Evolutionary conservation across 2,329 filamentous ascomycete species (phyloP).

Genomic region (Pseudocercospora macadamiae): DNA sequence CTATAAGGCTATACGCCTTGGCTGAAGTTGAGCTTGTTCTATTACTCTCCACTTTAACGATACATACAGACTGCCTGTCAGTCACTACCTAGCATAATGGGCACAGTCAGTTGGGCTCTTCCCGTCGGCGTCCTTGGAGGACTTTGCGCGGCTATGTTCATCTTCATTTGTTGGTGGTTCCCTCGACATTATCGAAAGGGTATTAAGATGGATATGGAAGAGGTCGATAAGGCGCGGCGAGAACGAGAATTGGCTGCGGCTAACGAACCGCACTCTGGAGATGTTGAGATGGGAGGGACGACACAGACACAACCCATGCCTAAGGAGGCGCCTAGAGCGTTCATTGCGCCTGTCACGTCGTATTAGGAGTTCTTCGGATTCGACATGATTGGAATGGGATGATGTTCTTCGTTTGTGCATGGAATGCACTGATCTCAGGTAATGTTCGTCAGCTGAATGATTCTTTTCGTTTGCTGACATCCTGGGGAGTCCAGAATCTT

Average conservation of each 20-base stretch:
- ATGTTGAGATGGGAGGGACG: slow-evolving; percentile 14
- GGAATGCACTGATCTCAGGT: too few relatives aligned
- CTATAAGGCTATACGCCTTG: too few relatives aligned
- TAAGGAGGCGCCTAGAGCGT: not conserved
- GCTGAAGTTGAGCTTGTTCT: too few relatives aligned
- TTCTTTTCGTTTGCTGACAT: too few relatives aligned
- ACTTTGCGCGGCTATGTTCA: slow-evolving; percentile 27
- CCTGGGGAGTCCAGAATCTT: too few relatives aligned
- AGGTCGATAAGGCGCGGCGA: slow-evolving; percentile 23
- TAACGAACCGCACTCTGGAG: slow-evolving; percentile 22
- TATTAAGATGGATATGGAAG: slow-evolving; percentile 24
- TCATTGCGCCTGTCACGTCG: not conserved
- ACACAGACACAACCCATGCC: not conserved
- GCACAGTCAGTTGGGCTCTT: slow-evolving; percentile 27
- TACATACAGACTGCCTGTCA: too few relatives aligned
- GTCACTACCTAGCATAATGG: too few relatives aligned
- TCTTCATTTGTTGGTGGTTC: slow-evolving; percentile 37
- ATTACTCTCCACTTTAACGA: too few relatives aligned
- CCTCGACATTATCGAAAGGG: slow-evolving; percentile 31
- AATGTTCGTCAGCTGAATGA: too few relatives aligned
- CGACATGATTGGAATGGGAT: too few relatives aligned
- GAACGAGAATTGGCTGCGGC: slow-evolving; percentile 25
- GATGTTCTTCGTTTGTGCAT: too few relatives aligned
- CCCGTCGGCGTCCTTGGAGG: slow-evolving; percentile 34
- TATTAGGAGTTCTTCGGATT: too few relatives aligned